Base-by-base conservation (phyloP, 495 filamentous ascomycete species). In the Hypoxylon subgilvum region DNA sequence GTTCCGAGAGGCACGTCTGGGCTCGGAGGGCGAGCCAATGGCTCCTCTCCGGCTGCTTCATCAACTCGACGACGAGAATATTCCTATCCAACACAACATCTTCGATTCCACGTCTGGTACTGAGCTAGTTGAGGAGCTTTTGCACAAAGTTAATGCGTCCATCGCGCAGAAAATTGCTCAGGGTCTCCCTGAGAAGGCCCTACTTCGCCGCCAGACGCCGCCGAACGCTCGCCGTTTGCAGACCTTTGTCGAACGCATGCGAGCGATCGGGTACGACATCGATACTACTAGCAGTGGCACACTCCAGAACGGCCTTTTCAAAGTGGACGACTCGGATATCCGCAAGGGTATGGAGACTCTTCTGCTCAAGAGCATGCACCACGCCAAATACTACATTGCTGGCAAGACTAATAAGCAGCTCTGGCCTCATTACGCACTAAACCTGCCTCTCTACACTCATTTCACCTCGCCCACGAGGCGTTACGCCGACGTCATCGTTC, bases 321-420 rank as follows among this genome's bases (percentile, higher is more conserved):
- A 87, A 63, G 84, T 98, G 17, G 84, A 93, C 25, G 92, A 97
- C 72, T 73, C 82, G 25, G 90, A 94, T 46, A 74, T 96, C 56
- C 88, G 95, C 68, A 96, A 94, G 84, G 94, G 94, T 44, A 96
- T 98, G 90, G 95, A 98, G 79, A 97, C 93, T 10, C 73, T 97
- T 21, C 80, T 97, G 14, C 77, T 93, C 65, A 98, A 98, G 76
- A 83, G 88, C 38, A 97, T 97, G 91, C 89, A 89, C 62, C 88
- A 92, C 27, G 94, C 95, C 59, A 97, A 97, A 73, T 97, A 97
- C 75, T 93, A 82, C 66, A 89, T 97, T 60, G 81, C 88, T 17
- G 82, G 86, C 64, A 92, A 88, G 74, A 79, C 84, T 19, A 71
- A 83, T 41, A 84, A 86, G 67, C 87, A 91, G 27, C 80, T 88